phyloP scores from a whole-genome alignment of 257 asterid genomes.

The Ligustrum vulgare region DNA sequence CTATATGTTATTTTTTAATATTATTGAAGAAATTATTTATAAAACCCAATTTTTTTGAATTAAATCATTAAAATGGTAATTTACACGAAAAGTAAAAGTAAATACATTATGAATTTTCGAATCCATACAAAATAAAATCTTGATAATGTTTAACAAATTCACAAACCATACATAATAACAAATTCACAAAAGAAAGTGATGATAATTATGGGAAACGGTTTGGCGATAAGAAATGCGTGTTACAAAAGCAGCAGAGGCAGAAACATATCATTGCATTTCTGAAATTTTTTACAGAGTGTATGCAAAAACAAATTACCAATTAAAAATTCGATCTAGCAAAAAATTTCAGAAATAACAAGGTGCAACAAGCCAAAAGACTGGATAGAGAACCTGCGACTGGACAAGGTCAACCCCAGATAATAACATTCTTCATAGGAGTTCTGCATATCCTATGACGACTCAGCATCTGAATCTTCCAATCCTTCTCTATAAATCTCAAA shows the following conservation, averaged over 20 bases:
- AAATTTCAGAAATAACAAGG: neutral
- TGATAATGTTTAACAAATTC: too few species aligned
- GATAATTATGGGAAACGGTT: too few species aligned
- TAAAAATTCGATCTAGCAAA: neutral
- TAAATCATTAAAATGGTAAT: too few species aligned
- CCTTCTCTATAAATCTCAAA: conserved; percentile 69
- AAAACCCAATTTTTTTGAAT: too few species aligned
- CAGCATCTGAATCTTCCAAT: conserved; percentile 77
- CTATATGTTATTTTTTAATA: too few species aligned
- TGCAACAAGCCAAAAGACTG: neutral
- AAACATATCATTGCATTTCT: neutral
- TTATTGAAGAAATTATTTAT: too few species aligned
- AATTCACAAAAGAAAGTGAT: too few species aligned
- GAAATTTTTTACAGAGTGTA: neutral
- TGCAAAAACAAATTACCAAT: neutral
- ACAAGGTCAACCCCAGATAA: neutral
- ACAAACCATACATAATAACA: too few species aligned
- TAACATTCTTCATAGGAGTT: neutral
- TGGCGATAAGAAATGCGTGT: too few species aligned
- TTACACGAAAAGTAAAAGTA: too few species aligned
- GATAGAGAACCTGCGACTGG: neutral
- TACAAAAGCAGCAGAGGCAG: neutral
- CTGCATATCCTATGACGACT: conserved; percentile 44
- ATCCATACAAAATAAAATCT: too few species aligned
- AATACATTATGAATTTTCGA: too few species aligned